These are phyloP conservation scores for Fusarium pilosicola DNA, from an alignment of 2,329 filamentous ascomycete genomes.

Conservation along the genomic window DNA sequence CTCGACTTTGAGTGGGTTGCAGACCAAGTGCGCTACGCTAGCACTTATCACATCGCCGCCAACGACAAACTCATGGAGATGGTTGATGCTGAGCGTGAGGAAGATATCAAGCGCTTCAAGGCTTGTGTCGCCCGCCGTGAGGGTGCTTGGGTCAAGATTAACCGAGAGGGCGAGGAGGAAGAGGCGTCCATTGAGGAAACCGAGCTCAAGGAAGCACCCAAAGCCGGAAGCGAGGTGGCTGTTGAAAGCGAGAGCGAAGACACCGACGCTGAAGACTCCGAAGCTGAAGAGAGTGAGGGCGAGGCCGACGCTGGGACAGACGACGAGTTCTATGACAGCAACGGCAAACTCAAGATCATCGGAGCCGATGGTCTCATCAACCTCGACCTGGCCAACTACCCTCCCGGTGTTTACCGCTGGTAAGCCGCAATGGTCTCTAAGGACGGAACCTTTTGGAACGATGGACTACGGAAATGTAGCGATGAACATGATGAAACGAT, in stretches of 20 bases:
- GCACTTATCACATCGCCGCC: neutral
- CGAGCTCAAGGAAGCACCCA: neutral
- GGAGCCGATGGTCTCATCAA: neutral
- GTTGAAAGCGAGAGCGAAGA: neutral
- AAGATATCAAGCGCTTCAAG: neutral
- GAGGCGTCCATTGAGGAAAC: neutral
- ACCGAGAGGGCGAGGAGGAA: neutral
- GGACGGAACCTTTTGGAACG: neutral
- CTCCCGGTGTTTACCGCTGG: neutral
- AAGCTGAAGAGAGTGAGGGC: neutral
- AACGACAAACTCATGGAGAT: neutral
- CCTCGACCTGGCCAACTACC: neutral
- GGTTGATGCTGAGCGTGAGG: neutral
- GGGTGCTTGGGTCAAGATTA: neutral
- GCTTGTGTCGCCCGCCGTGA: neutral
- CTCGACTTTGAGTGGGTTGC: neutral
- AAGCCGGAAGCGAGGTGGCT: neutral
- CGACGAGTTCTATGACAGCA: neutral
- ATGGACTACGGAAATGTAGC: neutral
- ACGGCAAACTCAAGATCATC: neutral
- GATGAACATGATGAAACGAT: neutral
- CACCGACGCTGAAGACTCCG: neutral
- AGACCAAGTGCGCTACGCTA: neutral
- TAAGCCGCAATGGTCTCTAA: neutral
- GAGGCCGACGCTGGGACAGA: neutral